Conservation (phyloP, 192 early-diverging fungal genomes). For the Coemansia sp. region DNA sequence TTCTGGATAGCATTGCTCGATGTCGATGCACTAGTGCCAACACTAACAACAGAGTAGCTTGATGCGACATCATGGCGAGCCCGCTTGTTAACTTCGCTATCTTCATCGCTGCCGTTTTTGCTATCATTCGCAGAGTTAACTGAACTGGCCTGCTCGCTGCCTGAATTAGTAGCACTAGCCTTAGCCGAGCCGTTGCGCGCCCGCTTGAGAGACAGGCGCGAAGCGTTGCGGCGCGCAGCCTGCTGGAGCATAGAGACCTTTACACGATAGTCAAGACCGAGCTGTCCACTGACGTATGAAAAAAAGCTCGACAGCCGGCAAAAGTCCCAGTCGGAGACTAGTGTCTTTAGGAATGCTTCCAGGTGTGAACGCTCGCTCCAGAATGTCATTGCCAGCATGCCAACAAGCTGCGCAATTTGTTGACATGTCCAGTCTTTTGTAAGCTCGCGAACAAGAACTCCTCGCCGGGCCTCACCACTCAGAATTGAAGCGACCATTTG, state of each 20-base stretch:
- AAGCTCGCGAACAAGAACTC: slow-evolving; percentile 51
- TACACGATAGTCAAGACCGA: slow-evolving; percentile 45
- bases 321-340: slow-evolving; percentile 65
- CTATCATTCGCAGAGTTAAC: neutral
- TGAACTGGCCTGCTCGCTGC: neutral
- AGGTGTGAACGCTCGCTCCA: slow-evolving; percentile 44
- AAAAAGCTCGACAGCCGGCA: slow-evolving; percentile 62
- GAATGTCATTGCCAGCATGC: slow-evolving; percentile 42
- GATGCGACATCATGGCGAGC: slow-evolving; percentile 24
- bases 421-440: slow-evolving; percentile 54
- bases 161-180: neutral
- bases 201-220: slow-evolving; percentile 47
- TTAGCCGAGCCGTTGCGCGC: slow-evolving; percentile 24
- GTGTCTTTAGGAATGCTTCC: slow-evolving; percentile 54
- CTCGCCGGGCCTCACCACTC: slow-evolving; percentile 47
- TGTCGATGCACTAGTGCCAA: neutral
- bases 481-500: slow-evolving; percentile 37
- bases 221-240: slow-evolving; percentile 49
- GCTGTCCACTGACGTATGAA: slow-evolving; percentile 57
- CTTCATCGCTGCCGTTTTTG: slow-evolving; percentile 13
- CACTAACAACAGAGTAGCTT: slow-evolving; percentile 3
- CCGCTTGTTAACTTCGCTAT: slow-evolving; percentile 38
- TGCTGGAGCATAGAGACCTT: slow-evolving; percentile 52
- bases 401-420: slow-evolving; percentile 54
- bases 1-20: slow-evolving; percentile 5